Conservation (phyloP, 768 basidiomycete genomes). For the Leccinum incarnatum region DNA sequence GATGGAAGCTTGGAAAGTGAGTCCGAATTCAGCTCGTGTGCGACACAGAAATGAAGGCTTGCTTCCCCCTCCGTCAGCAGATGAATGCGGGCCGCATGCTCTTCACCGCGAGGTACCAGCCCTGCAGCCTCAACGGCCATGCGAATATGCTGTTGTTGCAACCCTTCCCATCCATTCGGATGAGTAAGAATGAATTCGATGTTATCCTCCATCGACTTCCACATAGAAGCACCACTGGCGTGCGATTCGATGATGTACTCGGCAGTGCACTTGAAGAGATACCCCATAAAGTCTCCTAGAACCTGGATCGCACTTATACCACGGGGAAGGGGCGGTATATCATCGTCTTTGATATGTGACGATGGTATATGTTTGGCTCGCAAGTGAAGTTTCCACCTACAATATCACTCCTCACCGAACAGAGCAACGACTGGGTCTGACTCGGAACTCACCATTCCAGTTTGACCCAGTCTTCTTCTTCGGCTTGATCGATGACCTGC, state of each 20-base stretch:
- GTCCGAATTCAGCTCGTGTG: conserved; percentile 38
- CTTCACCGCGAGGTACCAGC: conserved; percentile 15
- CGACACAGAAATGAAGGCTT: conserved; percentile 38
- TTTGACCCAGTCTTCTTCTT: conserved; percentile 36
- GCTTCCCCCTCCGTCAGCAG: conserved; percentile 29
- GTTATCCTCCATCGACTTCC: conserved; percentile 21
- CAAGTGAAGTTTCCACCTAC: conserved; percentile 38
- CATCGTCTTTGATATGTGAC: conserved; percentile 21
- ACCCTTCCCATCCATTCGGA: conserved; percentile 34
- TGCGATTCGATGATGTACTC: conserved; percentile 24
- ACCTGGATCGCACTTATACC: conserved; percentile 20
- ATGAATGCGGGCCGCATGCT: conserved; percentile 18
- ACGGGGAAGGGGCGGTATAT: conserved; percentile 25
- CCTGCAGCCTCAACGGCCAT: conserved; percentile 24
- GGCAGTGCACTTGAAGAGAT: conserved; percentile 25
- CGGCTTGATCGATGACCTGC: conserved; percentile 36
- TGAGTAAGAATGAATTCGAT: conserved; percentile 27
- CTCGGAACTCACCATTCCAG: conserved; percentile 36
- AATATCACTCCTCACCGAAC: not conserved
- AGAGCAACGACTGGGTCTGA: not conserved
- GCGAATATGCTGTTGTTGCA: conserved; percentile 31
- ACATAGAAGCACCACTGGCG: conserved; percentile 26
- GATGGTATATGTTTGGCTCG: conserved; percentile 25
- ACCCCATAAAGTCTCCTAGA: conserved; percentile 27
- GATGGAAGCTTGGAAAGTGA: conserved; percentile 9